phyloP scores from a whole-genome alignment of 2,329 filamentous ascomycete genomes.

The Fusarium devonianum region DNA sequence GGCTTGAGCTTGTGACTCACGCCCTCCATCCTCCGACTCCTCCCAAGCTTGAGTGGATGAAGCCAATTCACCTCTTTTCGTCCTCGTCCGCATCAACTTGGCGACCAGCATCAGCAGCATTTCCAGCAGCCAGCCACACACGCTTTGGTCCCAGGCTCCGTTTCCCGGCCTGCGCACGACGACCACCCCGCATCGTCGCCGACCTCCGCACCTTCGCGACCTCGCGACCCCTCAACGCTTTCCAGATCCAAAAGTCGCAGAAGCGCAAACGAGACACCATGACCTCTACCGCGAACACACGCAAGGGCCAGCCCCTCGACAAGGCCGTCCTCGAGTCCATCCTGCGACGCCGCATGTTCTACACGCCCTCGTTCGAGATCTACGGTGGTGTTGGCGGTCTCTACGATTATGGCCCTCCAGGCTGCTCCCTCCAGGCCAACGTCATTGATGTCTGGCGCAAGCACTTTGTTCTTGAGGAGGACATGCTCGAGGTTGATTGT shows the following conservation, averaged over 20 bases:
- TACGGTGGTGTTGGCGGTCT: conserved; percentile 89
- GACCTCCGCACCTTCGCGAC: conserved; percentile 42
- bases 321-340: conserved; percentile 81
- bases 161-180: conserved; percentile 36
- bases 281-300: conserved; percentile 70
- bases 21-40: conserved; percentile 30
- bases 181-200: conserved; percentile 32
- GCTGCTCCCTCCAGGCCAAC: conserved; percentile 85
- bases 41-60: conserved; percentile 39
- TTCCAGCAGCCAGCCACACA: conserved; percentile 21
- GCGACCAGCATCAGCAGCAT: conserved; percentile 4
- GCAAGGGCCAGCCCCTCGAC: conserved; percentile 90
- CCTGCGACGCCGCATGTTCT: conserved; percentile 88
- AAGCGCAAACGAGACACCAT: conserved; percentile 46
- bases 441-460: conserved; percentile 90
- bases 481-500: conserved; percentile 95
- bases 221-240: conserved; percentile 43
- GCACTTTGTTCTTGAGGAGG: conserved; percentile 90
- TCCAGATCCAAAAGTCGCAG: conserved; percentile 40
- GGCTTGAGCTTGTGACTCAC: conserved; percentile 41
- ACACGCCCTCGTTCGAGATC: conserved; percentile 94
- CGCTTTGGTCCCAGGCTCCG: conserved; percentile 26
- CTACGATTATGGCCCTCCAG: conserved; percentile 92
- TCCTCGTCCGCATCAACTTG: conserved; percentile 28
- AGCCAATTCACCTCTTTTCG: conserved; percentile 40